Evolutionary conservation across 208 protist species (phyloP), one percentile per base, ranked within the genome.

Genomic region (Vickermania ingenoplastis): DNA sequence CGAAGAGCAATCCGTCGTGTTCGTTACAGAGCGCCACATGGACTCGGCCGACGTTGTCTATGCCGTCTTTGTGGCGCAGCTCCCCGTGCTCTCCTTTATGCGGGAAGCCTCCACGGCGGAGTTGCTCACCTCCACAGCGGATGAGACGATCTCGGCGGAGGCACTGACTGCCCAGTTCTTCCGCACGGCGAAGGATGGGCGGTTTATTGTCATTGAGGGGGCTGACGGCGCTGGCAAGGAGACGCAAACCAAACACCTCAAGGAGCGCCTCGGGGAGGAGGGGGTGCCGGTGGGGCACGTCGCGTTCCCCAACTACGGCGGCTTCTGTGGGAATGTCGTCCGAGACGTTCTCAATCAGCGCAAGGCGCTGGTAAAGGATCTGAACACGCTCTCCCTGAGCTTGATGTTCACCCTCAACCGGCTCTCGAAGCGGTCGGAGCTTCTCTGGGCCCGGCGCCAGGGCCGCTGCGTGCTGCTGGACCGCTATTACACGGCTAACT

Each of bases 181-280:
- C 14, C 41, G 41, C 14, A 27, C 23, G 1, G 13, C 3, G 2
- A 27, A 17, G 21, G 5, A 54, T 17, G 66, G 70, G n/a, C 27
- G 67, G 27, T 60, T 91, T 24, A 61, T 91, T 59, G 88, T 94
- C 13, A 61, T 97, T 41, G 91, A 95, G 53, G 92, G 92, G n/a
- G 92, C 87, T 14, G 92, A 97, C 57, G 92, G 92, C 7, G 83
- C 82, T 14, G 92, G 92, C 2, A 97, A 97, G 68, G 74, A 85
- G 30, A 97, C 92, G n/a, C 92, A 97, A 57, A 80, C 89, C 3
- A 57, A 26, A 22, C 59, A 86, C 27, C 65, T 95, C 21, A 45
- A 45, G 17, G 17, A 45, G 11, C 36, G 36, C 7, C 36, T 45
- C 11, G 11, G 17, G 17, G 17, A 45, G 36, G 17, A n/a, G 36